Evolutionary conservation across 1,139 yeast species (phyloP).

Genomic region (Groenewaldozyma sp.): DNA sequence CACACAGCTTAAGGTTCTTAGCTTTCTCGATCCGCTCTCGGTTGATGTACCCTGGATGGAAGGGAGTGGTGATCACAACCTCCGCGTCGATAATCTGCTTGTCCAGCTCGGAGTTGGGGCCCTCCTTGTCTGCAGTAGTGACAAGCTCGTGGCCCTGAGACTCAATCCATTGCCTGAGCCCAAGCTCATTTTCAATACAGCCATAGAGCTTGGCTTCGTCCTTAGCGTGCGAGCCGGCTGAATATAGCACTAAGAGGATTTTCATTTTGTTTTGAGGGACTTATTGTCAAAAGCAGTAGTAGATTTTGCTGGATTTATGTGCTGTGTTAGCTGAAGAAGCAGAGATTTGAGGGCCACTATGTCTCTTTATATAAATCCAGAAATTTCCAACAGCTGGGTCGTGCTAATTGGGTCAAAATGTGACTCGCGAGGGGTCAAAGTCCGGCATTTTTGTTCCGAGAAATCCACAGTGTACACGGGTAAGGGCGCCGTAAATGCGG

Average conservation of each 20-base stretch:
- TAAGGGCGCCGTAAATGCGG: no score
- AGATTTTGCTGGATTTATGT: no score
- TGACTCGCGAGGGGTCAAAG: no score
- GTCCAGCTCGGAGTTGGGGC: conserved; percentile 51
- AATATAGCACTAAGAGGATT: conserved; percentile 26
- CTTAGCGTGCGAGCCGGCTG: conserved; percentile 40
- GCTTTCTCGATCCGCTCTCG: conserved; percentile 60
- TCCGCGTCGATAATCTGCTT: conserved; percentile 62
- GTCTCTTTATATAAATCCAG: no score
- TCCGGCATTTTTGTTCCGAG: no score
- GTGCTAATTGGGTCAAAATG: no score
- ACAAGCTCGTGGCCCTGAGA: conserved; percentile 58
- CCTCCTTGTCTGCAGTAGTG: conserved; percentile 63
- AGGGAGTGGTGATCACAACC: conserved; percentile 71
- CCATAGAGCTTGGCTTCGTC: conserved; percentile 59
- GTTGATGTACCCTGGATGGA: conserved; percentile 73
- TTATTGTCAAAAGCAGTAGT: no score
- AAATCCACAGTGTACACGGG: no score
- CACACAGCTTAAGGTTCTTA: conserved; percentile 58
- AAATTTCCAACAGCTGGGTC: no score
- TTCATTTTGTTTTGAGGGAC: no score
- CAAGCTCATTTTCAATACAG: conserved; percentile 67
- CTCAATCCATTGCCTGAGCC: conserved; percentile 57
- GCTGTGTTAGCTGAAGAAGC: no score
- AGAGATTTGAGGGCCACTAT: no score